Evolutionary conservation across 225 moss, liverwort and hornwort genomes (phyloP), one percentile per base, ranked within the genome.

Genomic region (Physcomitrellopsis africana): DNA sequence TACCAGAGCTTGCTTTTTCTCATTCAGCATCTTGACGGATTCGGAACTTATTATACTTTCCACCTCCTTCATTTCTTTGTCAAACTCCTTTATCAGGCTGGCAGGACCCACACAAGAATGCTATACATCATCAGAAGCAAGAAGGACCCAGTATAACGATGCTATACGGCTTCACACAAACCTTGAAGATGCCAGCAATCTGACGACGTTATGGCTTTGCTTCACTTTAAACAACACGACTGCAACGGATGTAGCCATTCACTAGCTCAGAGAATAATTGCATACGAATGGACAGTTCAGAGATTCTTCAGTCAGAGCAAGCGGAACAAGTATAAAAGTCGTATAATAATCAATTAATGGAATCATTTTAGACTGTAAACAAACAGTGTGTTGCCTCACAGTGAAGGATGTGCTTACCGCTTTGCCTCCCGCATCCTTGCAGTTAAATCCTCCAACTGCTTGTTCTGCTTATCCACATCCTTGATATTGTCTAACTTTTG

Each of bases 371-470:
- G 19, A 55, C 16, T 2, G 16, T 8, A 62, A 63, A n/a, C 15
- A 13, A 46, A 19, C 48, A 16, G 53, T 4, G 24, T 23, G 17
- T 24, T 55, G 7, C 23, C 7, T 20, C n/a, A 14, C 18, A 52
- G 14, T 23, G 1, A n/a, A 51, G 37, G 0, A 55, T 9, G 26
- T 65, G 47, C 69, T 70, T 51, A 87, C 89, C 93, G 76, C 67
- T 90, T 91, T 22, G 89, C 91, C 67, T 94, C 91, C 53, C 89
- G 84, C 93, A 89, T 89, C 69, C 84, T 89, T 3, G 86, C 79
- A 59, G 93, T 93, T 16, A 93, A 84, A 47, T 91, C 93, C 71
- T 93, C 93, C 51, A 93, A 79, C 66, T 93, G 93, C 84, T 82
- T 89, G 79, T 84, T 81, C 79, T 89, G 93, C 55, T 79, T 83